These are phyloP conservation scores for Fraxinus ornus DNA, from an alignment of 305 asterid species.

Conservation along the genomic window DNA sequence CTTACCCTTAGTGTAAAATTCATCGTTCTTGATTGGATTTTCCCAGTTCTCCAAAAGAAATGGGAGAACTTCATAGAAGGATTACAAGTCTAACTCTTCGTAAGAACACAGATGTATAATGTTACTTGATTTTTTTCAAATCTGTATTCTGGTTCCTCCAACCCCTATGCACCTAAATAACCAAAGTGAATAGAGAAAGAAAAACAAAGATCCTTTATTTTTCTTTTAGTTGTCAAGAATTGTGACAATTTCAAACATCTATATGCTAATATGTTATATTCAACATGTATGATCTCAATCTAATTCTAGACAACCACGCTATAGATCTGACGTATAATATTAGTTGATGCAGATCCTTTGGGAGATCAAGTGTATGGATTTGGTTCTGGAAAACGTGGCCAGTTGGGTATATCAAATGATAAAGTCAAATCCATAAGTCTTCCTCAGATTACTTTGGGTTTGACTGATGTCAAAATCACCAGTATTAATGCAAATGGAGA, in stretches of 20 bases:
- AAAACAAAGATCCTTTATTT: not conserved
- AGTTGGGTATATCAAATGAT: conserved; percentile 62
- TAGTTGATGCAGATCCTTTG: conserved; percentile 31
- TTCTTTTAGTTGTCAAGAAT: not conserved
- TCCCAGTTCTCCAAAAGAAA: not conserved
- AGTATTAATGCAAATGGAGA: conserved; percentile 73
- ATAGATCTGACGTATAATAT: not conserved
- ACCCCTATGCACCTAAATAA: not conserved
- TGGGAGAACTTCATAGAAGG: not conserved
- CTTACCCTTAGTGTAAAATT: not conserved
- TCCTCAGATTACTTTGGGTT: conserved; percentile 66
- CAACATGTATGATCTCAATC: not conserved
- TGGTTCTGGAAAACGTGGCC: conserved; percentile 91
- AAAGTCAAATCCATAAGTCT: conserved; percentile 49
- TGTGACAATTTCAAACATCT: not conserved
- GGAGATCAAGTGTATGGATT: conserved; percentile 63
- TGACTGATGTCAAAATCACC: conserved; percentile 36
- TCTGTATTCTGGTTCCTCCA: not conserved
- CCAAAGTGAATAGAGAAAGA: not conserved
- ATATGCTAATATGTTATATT: not conserved
- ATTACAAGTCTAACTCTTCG: not conserved
- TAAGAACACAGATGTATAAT: not conserved
- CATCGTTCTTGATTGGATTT: not conserved
- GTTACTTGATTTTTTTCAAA: not conserved
- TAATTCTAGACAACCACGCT: not conserved